These are phyloP conservation scores for Ganoderma meredithae DNA, from an alignment of 1,284 basidiomycete species.

Conservation along the genomic window DNA sequence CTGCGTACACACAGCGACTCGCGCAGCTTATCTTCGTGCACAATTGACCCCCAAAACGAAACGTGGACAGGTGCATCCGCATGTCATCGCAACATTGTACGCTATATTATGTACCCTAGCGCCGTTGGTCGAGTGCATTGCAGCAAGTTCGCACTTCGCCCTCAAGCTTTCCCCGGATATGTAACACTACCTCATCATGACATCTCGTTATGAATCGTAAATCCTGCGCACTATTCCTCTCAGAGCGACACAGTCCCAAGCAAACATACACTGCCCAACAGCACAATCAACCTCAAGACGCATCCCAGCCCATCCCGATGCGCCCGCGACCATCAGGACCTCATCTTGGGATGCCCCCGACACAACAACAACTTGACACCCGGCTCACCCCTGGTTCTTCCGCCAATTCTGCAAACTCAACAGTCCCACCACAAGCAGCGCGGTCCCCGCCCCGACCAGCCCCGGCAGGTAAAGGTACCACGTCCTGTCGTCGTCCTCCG, in stretches of 20 bases:
- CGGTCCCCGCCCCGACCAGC: conserved; percentile 79
- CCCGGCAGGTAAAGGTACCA: conserved; percentile 83
- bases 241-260: conserved; percentile 8
- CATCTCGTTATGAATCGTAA: conserved; percentile 8
- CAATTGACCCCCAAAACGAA: not conserved
- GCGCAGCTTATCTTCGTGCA: not conserved
- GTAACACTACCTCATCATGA: not conserved
- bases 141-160: not conserved
- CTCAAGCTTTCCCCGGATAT: not conserved
- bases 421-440: conserved; percentile 77
- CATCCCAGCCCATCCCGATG: not conserved
- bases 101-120: not conserved
- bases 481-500: conserved; percentile 64
- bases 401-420: conserved; percentile 80
- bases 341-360: not conserved
- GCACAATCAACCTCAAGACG: not conserved
- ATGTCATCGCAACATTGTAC: not conserved
- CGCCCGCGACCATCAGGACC: conserved; percentile 4
- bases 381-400: conserved; percentile 47
- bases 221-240: conserved; percentile 3
- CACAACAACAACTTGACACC: not conserved
- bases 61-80: not conserved
- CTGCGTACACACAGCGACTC: not conserved
- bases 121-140: not conserved
- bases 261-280: not conserved